Conservation (phyloP, 129 eudicot genomes). For the Erigeron canadensis region DNA sequence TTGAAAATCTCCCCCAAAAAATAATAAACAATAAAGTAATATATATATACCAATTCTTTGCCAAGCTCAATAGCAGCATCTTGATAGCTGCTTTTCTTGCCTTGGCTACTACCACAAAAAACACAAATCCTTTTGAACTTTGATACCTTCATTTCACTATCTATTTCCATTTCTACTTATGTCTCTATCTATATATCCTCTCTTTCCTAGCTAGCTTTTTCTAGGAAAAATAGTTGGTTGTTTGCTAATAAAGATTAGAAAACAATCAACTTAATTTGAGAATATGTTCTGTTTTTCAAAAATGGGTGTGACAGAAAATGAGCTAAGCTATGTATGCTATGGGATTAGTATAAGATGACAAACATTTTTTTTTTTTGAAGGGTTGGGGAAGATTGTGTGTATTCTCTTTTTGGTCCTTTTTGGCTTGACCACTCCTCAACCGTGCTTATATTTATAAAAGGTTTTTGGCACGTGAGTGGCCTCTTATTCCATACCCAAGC, state of each 20-base stretch:
- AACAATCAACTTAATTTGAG: conserved; percentile 9
- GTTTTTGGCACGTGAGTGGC: conserved; percentile 47
- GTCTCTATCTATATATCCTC: conserved; percentile 27
- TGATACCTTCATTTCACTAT: conserved; percentile 57
- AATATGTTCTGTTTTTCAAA: conserved; percentile 26
- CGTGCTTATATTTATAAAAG: conserved; percentile 43
- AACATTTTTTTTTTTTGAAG: conserved; percentile 20
- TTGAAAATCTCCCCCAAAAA: conserved; percentile 1
- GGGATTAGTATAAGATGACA: conserved; percentile 18
- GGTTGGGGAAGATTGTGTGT: conserved; percentile 14
- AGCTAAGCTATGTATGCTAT: background rate
- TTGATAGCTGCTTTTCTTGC: conserved; percentile 85
- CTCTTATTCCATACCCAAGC: conserved; percentile 26
- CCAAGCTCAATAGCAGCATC: conserved; percentile 98
- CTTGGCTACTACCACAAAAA: conserved; percentile 98
- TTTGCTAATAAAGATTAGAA: conserved; percentile 2
- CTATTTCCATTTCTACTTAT: conserved; percentile 57
- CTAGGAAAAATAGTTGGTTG: background rate
- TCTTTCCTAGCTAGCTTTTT: conserved; percentile 24
- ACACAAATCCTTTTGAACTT: conserved; percentile 94
- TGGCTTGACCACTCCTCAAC: conserved; percentile 42
- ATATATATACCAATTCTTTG: conserved; percentile 72
- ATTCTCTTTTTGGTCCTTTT: conserved; percentile 27
- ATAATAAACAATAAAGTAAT: background rate
- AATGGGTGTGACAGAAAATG: conserved; percentile 23